Percentiles rank a stretch among this genome's conserved stretches.
phyloP scores from a whole-genome alignment of 208 protist species.

The Trypanosoma theileri region DNA sequence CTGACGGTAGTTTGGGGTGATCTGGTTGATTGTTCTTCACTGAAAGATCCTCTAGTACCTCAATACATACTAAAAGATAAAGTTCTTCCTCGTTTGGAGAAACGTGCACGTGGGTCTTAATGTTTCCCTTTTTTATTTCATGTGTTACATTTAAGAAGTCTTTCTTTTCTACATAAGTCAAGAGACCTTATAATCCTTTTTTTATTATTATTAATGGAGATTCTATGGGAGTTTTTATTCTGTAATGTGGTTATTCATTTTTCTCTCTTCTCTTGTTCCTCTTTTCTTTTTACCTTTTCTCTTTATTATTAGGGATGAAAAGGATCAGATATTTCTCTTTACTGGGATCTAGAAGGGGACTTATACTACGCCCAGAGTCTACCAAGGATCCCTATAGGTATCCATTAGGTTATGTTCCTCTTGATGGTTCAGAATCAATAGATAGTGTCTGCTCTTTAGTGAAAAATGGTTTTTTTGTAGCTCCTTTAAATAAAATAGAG shows the following conservation, averaged over 20 bases:
- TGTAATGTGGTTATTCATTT: background rate
- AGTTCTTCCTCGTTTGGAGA: conserved; percentile 11
- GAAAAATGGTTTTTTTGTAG: conserved; percentile 77
- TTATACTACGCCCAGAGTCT: conserved; percentile 35
- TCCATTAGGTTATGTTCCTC: conserved; percentile 76
- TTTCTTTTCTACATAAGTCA: too few species aligned
- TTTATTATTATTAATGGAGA: conserved; percentile 1
- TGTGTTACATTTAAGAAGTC: background rate
- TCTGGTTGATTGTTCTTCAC: conserved; percentile 16
- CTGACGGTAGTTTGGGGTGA: conserved; percentile 24
- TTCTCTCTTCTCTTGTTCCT: conserved; percentile 1
- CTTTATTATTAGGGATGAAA: conserved; percentile 8
- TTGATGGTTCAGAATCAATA: conserved; percentile 78
- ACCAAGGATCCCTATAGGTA: conserved; percentile 36
- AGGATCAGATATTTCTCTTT: conserved; percentile 5
- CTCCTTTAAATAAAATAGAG: conserved; percentile 74
- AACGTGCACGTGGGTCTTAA: conserved; percentile 11
- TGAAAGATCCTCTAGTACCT: conserved; percentile 9
- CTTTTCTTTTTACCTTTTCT: conserved; percentile 12
- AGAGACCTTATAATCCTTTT: background rate
- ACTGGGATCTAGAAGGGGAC: conserved; percentile 3
- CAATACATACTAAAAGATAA: conserved; percentile 23
- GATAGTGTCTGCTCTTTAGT: conserved; percentile 75
- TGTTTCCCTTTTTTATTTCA: conserved; percentile 1
- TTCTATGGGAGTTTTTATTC: conserved; percentile 3